phyloP scores from a whole-genome alignment of 2,329 filamentous ascomycete genomes.

The Akanthomyces lecanii region DNA sequence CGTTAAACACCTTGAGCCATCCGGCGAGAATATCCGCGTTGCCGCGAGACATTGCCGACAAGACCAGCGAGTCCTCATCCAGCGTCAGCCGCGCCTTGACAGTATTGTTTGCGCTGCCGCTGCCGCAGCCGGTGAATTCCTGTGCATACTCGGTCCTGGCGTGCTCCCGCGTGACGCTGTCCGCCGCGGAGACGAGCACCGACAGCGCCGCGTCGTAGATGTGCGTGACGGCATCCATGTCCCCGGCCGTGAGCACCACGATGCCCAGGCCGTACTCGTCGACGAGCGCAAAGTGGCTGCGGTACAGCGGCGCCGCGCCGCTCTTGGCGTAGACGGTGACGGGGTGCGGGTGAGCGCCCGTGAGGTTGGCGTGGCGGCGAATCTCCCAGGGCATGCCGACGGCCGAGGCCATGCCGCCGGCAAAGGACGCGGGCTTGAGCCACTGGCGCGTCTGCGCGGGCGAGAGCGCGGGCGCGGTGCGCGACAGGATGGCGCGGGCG shows the following conservation, averaged over 20 bases:
- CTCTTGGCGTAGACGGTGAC: slow-evolving; percentile 33
- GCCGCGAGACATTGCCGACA: slow-evolving; percentile 24
- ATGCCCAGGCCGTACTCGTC: slow-evolving; percentile 31
- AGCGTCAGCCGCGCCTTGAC: slow-evolving; percentile 22
- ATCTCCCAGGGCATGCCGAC: slow-evolving; percentile 38
- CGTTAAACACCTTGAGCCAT: slow-evolving; percentile 23
- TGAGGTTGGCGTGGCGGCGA: slow-evolving; percentile 25
- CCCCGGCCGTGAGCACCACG: not conserved
- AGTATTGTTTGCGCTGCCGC: not conserved
- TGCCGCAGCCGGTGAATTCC: slow-evolving; percentile 5
- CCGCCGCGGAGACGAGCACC: slow-evolving; percentile 26
- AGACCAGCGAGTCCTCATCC: slow-evolving; percentile 25
- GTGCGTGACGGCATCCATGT: slow-evolving; percentile 25
- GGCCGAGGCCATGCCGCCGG: slow-evolving; percentile 27
- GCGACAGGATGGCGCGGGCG: slow-evolving; percentile 26
- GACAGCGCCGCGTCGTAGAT: slow-evolving; percentile 28
- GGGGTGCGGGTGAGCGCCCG: slow-evolving; percentile 26
- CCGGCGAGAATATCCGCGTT: slow-evolving; percentile 21
- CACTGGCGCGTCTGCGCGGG: slow-evolving; percentile 27
- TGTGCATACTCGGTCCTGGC: slow-evolving; percentile 22
- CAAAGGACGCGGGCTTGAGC: slow-evolving; percentile 33
- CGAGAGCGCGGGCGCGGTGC: slow-evolving; percentile 22
- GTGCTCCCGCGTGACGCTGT: slow-evolving; percentile 27
- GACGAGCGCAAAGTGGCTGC: slow-evolving; percentile 32
- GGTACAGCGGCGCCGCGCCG: slow-evolving; percentile 32